Conservation (phyloP, 2,329 filamentous ascomycete species). For the Cyclaneusma minus region DNA sequence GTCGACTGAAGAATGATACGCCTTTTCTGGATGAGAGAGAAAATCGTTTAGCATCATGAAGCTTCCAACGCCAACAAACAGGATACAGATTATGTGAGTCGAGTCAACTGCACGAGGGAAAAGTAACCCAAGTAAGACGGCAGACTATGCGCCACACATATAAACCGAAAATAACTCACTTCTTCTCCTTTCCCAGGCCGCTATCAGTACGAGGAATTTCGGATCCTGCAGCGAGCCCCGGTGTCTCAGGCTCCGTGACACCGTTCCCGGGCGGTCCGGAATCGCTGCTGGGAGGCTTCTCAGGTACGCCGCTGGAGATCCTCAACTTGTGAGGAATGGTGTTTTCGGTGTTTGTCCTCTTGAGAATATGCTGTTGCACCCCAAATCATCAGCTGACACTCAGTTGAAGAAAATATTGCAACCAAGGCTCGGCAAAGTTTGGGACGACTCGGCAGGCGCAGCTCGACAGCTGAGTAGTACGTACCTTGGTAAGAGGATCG, state of each 20-base stretch:
- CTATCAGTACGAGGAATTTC: slow-evolving; percentile 15
- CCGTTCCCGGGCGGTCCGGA: slow-evolving; percentile 11
- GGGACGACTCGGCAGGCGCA: no score
- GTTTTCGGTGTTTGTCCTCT: slow-evolving; percentile 49
- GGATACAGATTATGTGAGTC: slow-evolving; percentile 2
- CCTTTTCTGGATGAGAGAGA: slow-evolving; percentile 47
- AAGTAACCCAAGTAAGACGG: slow-evolving; percentile 1
- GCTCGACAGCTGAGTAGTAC: no score
- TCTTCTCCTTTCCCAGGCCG: slow-evolving; percentile 40
- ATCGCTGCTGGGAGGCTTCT: slow-evolving; percentile 24
- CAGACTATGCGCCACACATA: neutral
- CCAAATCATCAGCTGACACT: neutral
- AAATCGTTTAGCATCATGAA: slow-evolving; percentile 1
- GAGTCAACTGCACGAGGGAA: slow-evolving; percentile 6
- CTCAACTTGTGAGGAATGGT: slow-evolving; percentile 34
- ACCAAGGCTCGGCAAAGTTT: no score
- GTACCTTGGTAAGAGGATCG: slow-evolving; percentile 53
- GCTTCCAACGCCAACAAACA: slow-evolving; percentile 1
- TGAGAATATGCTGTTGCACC: slow-evolving; percentile 38
- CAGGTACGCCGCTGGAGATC: slow-evolving; percentile 35
- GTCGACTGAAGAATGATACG: slow-evolving; percentile 75
- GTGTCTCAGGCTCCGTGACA: slow-evolving; percentile 21
- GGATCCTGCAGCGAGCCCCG: slow-evolving; percentile 22
- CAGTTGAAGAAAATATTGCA: slow-evolving; percentile 2
- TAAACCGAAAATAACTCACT: slow-evolving; percentile 29